These are phyloP conservation scores for Teunomyces lycoperdinae DNA, from an alignment of 805 yeast species.

Conservation along the genomic window DNA sequence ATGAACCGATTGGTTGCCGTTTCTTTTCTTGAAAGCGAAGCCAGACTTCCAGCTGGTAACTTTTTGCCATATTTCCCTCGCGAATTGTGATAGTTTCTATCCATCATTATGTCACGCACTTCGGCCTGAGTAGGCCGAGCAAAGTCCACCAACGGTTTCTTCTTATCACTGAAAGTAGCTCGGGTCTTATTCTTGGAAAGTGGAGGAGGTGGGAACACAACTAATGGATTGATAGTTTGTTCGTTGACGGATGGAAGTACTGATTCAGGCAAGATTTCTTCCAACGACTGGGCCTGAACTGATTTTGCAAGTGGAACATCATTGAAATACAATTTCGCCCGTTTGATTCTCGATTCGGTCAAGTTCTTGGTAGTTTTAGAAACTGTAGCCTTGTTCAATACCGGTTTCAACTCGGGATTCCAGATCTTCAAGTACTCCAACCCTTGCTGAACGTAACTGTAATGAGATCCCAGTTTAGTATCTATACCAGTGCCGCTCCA, in stretches of 20 bases:
- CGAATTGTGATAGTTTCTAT: constrained; percentile 15
- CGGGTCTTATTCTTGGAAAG: constrained; percentile 20
- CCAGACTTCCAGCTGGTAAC: constrained; percentile 6
- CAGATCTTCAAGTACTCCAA: constrained; percentile 29
- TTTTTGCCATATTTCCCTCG: constrained; percentile 20
- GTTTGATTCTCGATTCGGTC: constrained; percentile 15
- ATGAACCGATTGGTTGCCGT: constrained; percentile 30
- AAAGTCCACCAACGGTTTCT: constrained; percentile 31
- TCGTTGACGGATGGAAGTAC: constrained; percentile 1
- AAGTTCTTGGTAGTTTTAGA: constrained; percentile 8
- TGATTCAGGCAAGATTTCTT: not conserved
- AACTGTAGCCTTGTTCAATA: constrained; percentile 11
- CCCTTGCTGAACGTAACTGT: constrained; percentile 27
- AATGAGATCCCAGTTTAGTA: constrained; percentile 25
- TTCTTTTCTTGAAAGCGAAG: constrained; percentile 7
- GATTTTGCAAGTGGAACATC: not conserved
- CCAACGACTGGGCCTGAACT: not conserved
- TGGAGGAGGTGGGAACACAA: constrained; percentile 29
- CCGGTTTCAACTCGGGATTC: constrained; percentile 30
- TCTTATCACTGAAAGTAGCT: constrained; percentile 23
- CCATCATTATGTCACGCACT: constrained; percentile 11
- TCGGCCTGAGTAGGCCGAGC: constrained; percentile 23
- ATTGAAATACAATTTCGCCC: constrained; percentile 1
- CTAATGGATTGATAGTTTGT: constrained; percentile 25
- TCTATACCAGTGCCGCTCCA: constrained; percentile 25